Percentiles rank a stretch among this genome's conserved stretches.
Evolutionary conservation across 1,284 basidiomycete genomes (phyloP).

Genomic region (Sanghuangporus baumii): DNA sequence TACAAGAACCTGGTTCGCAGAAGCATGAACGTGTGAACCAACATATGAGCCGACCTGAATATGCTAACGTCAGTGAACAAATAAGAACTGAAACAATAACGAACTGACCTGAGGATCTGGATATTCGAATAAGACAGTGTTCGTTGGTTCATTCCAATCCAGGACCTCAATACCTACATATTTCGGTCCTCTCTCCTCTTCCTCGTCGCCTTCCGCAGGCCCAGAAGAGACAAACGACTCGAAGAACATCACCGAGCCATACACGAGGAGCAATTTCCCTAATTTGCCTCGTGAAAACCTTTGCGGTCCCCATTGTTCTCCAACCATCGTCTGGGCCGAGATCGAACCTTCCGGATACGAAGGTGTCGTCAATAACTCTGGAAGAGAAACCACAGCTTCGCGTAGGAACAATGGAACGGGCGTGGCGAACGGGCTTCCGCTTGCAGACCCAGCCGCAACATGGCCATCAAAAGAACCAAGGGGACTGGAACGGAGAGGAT

Average conservation of each 20-base stretch:
- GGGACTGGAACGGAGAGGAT: constrained; percentile 2
- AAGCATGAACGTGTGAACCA: constrained; percentile 9
- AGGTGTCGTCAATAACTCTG: not conserved
- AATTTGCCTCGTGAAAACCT: constrained; percentile 7
- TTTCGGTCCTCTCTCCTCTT: not conserved
- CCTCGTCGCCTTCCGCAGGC: not conserved
- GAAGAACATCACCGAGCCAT: constrained; percentile 5
- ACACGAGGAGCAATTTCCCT: constrained; percentile 8
- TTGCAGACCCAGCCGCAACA: not conserved
- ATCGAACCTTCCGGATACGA: not conserved
- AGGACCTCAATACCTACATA: constrained; percentile 14
- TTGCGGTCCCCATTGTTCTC: constrained; percentile 7
- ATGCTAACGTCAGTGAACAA: not conserved
- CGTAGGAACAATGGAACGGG: constrained; percentile 3
- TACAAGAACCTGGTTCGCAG: constrained; percentile 6
- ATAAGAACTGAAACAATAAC: not conserved
- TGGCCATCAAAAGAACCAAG: not conserved
- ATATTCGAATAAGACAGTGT: constrained; percentile 12
- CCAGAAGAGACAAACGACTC: constrained; percentile 1
- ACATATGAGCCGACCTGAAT: constrained; percentile 6
- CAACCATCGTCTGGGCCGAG: not conserved
- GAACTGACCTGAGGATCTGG: constrained; percentile 12
- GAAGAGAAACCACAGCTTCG: not conserved
- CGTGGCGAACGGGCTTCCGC: not conserved
- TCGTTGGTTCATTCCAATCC: not conserved